Evolutionary conservation across 176 grass and related monocot species (phyloP).

Genomic region (Avena sativa): DNA sequence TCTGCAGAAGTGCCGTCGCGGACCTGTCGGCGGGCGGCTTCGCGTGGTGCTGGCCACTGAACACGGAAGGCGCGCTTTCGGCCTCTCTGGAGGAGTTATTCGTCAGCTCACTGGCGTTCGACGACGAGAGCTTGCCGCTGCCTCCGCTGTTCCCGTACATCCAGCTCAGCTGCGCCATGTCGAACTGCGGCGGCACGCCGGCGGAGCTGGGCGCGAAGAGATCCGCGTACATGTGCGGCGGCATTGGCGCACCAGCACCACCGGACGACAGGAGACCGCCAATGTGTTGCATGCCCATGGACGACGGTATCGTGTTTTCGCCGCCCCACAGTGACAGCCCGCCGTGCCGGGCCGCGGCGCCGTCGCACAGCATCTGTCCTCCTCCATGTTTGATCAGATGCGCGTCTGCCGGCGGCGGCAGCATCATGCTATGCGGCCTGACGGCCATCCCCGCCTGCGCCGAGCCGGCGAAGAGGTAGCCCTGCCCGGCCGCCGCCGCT

Average conservation of each 20-base stretch:
- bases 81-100: slow-evolving; percentile 44
- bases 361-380: slow-evolving; percentile 30
- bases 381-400: slow-evolving; percentile 38
- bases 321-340: slow-evolving; percentile 51
- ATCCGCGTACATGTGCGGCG: slow-evolving; percentile 52
- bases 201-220: slow-evolving; percentile 43
- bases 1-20: slow-evolving; percentile 83
- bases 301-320: slow-evolving; percentile 20
- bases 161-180: slow-evolving; percentile 66
- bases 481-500: slow-evolving; percentile 29
- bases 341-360: slow-evolving; percentile 19
- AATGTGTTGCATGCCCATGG: slow-evolving; percentile 39
- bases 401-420: slow-evolving; percentile 18
- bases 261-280: slow-evolving; percentile 30
- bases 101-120: slow-evolving; percentile 52
- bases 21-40: slow-evolving; percentile 65
- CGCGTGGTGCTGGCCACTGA: slow-evolving; percentile 60
- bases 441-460: background rate
- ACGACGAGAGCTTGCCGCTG: slow-evolving; percentile 54
- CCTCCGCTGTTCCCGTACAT: slow-evolving; percentile 50
- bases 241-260: background rate
- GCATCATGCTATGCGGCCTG: slow-evolving; percentile 47
- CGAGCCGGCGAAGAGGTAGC: slow-evolving; percentile 48
- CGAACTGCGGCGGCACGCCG: slow-evolving; percentile 44
- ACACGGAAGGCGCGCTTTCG: slow-evolving; percentile 62